These are phyloP conservation scores for Oemleria cerasiformis DNA, from an alignment of 306 rosid genomes.

Conservation along the genomic window DNA sequence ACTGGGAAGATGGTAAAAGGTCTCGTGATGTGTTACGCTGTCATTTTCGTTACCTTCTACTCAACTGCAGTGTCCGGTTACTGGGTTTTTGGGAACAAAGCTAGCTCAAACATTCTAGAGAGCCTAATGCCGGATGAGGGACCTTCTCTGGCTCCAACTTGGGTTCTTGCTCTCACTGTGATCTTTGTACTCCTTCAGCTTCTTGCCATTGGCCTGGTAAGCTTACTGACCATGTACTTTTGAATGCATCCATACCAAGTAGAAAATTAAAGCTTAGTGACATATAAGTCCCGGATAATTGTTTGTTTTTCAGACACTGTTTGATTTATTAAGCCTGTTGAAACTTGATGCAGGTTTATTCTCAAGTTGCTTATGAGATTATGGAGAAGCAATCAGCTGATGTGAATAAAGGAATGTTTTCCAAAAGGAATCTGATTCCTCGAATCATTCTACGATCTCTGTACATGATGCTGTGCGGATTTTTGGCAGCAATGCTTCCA, in stretches of 20 bases:
- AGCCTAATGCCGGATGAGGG: conserved; percentile 73
- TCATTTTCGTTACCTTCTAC: conserved; percentile 74
- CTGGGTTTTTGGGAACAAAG: conserved; percentile 77
- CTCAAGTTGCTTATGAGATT: conserved; percentile 98
- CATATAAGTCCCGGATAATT: no score
- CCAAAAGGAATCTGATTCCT: conserved; percentile 78
- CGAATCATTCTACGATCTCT: conserved; percentile 68
- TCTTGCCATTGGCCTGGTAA: conserved; percentile 89
- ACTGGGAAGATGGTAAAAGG: conserved; percentile 97
- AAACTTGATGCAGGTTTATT: conserved; percentile 58
- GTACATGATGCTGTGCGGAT: conserved; percentile 71
- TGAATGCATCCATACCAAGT: background rate
- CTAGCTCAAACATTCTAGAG: conserved; percentile 67
- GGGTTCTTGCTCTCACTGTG: conserved; percentile 76
- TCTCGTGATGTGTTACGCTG: conserved; percentile 75
- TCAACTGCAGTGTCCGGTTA: conserved; percentile 79
- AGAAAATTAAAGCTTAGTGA: background rate
- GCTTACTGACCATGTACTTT: background rate
- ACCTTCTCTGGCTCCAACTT: conserved; percentile 84
- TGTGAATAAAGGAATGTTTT: conserved; percentile 70
- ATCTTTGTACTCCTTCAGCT: conserved; percentile 88
- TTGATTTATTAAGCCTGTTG: background rate
- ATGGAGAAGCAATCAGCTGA: conserved; percentile 89
- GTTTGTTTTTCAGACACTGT: no score
- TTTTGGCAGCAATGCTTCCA: conserved; percentile 91